These are phyloP conservation scores for Tephrocybe sp. DNA, from an alignment of 768 basidiomycete genomes.

Conservation along the genomic window DNA sequence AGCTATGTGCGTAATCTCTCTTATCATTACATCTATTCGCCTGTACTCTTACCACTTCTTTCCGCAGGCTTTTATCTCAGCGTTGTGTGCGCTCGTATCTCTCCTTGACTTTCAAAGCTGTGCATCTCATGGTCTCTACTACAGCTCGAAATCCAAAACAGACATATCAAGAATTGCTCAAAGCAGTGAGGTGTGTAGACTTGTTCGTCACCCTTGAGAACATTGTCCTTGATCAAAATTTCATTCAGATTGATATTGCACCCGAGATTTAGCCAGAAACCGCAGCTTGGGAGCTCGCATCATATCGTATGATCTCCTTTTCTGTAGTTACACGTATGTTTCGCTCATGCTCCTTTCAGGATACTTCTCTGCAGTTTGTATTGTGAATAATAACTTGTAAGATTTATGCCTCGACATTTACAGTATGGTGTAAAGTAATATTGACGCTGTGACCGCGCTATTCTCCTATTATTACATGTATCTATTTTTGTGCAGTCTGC, in stretches of 20 bases:
- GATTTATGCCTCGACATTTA: neutral
- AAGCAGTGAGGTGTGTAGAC: slow-evolving; percentile 48
- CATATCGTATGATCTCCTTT: slow-evolving; percentile 45
- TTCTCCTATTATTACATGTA: neutral
- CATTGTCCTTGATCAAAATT: neutral
- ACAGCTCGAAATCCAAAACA: slow-evolving; percentile 52
- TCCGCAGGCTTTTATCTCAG: slow-evolving; percentile 58
- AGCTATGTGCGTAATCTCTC: slow-evolving; percentile 55
- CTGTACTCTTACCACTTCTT: slow-evolving; percentile 1
- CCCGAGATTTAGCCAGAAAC: slow-evolving; percentile 66
- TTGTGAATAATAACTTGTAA: slow-evolving; percentile 6
- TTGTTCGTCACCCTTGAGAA: too few relatives aligned
- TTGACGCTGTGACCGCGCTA: too few relatives aligned
- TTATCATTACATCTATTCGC: neutral
- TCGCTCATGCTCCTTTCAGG: slow-evolving; percentile 22
- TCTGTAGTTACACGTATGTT: neutral
- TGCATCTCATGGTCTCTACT: neutral
- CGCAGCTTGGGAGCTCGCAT: slow-evolving; percentile 75
- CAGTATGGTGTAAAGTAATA: too few relatives aligned
- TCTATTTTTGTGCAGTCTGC: neutral
- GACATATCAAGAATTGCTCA: slow-evolving; percentile 64
- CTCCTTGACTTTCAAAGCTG: neutral
- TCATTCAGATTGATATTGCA: slow-evolving; percentile 48
- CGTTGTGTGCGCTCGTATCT: slow-evolving; percentile 42
- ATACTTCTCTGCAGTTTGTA: slow-evolving; percentile 33